Evolutionary conservation across 352 stramenopile species (phyloP), one percentile per base, ranked within the genome.

Genomic region (Phytophthora pinifolia): DNA sequence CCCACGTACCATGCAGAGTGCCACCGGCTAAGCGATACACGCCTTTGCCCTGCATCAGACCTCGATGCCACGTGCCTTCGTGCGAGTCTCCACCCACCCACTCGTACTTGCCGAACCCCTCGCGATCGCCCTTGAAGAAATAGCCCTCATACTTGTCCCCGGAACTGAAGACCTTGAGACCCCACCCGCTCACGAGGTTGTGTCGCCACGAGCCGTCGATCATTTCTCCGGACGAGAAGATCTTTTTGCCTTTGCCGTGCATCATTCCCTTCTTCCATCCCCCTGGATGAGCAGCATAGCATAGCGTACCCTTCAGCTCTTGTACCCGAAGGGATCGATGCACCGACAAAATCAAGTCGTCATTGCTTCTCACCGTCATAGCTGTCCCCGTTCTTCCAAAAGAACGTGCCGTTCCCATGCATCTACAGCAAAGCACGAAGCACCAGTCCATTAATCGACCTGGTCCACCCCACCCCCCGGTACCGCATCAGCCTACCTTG

Each of bases 221-320:
- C 18, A 67, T 66, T 62, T 90, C 83, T 13, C 81, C 83, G 0
- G 59, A 76, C 2, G 67, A 62, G 7, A 87, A 84, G 8, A 80
- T 59, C 46, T 92, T 91, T 44, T 79, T 87, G 37, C 83, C 83
- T 56, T 78, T 67, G 27, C 79, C 83, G 42, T 92, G 77, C 77
- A 94, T 88, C 59, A 88, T 60, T 7, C 76, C 76, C 33, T 73
- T 88, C 55, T 83, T 90, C 83, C 83, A 94, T 41, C 76, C 72
- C 39, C 83, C 83, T 90, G 49, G 36, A 62, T 20, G 41, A 50
- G 34, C 20, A 59, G 32, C 52, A 65, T 37, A 59, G 32, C 52
- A 65, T 37, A 41, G 30, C 14, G 46, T 30, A 55, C 32, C 34
- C 13, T 53, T 63, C 36, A 69, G 32, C 48, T 18, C n/a, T n/a